Percentiles rank a stretch among this genome's conserved stretches.
These are phyloP conservation scores for Phytophthora fragariaefolia DNA, from an alignment of 352 stramenopile species.

Conservation along the genomic window DNA sequence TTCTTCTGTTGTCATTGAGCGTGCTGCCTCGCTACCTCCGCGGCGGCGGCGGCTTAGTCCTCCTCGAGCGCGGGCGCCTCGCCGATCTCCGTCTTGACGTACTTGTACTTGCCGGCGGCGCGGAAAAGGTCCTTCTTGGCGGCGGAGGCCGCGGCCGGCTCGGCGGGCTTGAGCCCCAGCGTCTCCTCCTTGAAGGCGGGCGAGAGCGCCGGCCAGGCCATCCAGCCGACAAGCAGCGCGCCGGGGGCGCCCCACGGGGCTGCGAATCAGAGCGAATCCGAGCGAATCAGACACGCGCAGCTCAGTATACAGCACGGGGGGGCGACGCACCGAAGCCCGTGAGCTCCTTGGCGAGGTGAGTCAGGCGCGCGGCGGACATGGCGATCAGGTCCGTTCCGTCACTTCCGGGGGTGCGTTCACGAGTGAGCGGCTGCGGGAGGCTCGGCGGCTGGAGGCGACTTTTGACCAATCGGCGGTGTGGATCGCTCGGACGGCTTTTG, in stretches of 20 bases:
- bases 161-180: constrained; percentile 57
- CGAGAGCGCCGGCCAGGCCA: constrained; percentile 77
- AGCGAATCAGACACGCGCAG: neutral
- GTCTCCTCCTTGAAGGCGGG: constrained; percentile 77
- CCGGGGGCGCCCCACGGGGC: constrained; percentile 61
- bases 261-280: constrained; percentile 16
- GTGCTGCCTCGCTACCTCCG: too few relatives aligned
- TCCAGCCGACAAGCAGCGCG: constrained; percentile 61
- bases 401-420: constrained; percentile 26
- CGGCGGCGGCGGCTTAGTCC: too few relatives aligned
- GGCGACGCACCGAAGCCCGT: constrained; percentile 46
- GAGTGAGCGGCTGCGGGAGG: constrained; percentile 1
- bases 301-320: neutral
- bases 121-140: constrained; percentile 50
- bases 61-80: constrained; percentile 78
- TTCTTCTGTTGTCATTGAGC: too few relatives aligned
- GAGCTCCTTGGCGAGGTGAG: constrained; percentile 62
- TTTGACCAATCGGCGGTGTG: neutral
- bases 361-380: constrained; percentile 45
- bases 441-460: neutral
- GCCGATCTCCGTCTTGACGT: constrained; percentile 71
- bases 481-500: neutral
- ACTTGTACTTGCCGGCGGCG: constrained; percentile 82
- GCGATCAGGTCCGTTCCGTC: neutral
- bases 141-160: constrained; percentile 30